Evolutionary conservation across 352 stramenopile species (phyloP).

Genomic region (Thalassiosira sp.): DNA sequence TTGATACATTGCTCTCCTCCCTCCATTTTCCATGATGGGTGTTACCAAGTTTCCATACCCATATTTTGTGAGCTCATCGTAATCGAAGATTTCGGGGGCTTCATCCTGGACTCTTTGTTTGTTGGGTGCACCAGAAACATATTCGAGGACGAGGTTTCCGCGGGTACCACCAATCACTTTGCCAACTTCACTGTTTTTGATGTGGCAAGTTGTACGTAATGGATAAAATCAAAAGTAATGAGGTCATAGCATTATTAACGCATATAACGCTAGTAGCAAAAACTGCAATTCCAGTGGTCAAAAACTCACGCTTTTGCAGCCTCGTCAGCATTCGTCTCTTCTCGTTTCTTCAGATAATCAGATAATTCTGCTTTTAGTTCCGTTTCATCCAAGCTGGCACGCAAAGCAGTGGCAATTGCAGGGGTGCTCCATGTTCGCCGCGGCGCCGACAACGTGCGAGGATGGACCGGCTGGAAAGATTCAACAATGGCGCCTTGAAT

Average conservation of each 20-base stretch:
- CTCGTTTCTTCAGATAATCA: constrained; percentile 69
- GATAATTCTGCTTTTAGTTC: constrained; percentile 69
- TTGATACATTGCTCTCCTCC: constrained; percentile 70
- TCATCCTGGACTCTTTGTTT: constrained; percentile 66
- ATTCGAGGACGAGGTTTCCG: constrained; percentile 76
- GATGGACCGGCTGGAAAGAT: constrained; percentile 13
- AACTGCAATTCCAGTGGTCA: background rate
- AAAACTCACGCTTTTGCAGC: constrained; percentile 61
- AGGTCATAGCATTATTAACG: background rate
- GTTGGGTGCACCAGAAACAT: constrained; percentile 67
- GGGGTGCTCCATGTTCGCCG: background rate
- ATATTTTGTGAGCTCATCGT: constrained; percentile 77
- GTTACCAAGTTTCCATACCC: constrained; percentile 64
- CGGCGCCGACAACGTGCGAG: background rate
- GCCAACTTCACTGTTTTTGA: constrained; percentile 51
- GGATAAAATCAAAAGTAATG: too few species aligned
- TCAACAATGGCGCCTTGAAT: constrained; percentile 8
- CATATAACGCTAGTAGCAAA: constrained; percentile 2
- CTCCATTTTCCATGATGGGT: constrained; percentile 76
- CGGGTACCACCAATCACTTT: constrained; percentile 77
- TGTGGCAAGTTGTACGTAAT: too few species aligned
- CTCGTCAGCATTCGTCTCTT: constrained; percentile 67
- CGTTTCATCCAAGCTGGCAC: constrained; percentile 12
- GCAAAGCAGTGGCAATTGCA: constrained; percentile 8
- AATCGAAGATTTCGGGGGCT: constrained; percentile 74